Conservation (phyloP, 345 rosid genomes). For the Eucalyptus caleyi region DNA sequence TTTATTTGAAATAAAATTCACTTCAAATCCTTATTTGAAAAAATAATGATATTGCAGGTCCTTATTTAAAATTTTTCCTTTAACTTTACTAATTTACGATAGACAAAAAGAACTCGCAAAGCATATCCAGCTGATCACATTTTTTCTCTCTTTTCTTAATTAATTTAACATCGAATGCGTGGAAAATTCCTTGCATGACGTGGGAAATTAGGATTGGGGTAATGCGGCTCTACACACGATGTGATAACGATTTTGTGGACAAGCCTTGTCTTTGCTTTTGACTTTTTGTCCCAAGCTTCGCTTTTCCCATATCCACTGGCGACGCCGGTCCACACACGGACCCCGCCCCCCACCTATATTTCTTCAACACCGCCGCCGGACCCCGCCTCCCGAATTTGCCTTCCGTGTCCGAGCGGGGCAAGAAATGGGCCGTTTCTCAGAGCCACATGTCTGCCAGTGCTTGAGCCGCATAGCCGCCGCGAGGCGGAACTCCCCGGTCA, state of each 20-base stretch:
- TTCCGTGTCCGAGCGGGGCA: background rate
- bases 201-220: background rate
- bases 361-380: background rate
- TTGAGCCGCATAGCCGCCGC: slow-evolving; percentile 37
- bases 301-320: background rate
- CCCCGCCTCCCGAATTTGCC: background rate
- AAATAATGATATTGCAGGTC: accelerated
- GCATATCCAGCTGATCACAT: background rate
- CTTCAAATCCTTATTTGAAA: accelerated
- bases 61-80: no score
- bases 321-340: background rate
- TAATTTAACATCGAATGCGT: no score
- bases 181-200: no score
- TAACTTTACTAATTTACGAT: background rate
- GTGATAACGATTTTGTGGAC: background rate
- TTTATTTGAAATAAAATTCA: no score
- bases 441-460: slow-evolving; percentile 67
- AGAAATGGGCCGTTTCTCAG: slow-evolving; percentile 36
- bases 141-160: no score
- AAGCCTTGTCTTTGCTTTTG: background rate
- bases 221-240: background rate
- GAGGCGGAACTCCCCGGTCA: slow-evolving; percentile 26
- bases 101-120: background rate
- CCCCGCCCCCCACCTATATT: background rate
- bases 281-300: background rate